Conservation (phyloP, 2,329 filamentous ascomycete genomes). For the Phaeoacremonium minimum region DNA sequence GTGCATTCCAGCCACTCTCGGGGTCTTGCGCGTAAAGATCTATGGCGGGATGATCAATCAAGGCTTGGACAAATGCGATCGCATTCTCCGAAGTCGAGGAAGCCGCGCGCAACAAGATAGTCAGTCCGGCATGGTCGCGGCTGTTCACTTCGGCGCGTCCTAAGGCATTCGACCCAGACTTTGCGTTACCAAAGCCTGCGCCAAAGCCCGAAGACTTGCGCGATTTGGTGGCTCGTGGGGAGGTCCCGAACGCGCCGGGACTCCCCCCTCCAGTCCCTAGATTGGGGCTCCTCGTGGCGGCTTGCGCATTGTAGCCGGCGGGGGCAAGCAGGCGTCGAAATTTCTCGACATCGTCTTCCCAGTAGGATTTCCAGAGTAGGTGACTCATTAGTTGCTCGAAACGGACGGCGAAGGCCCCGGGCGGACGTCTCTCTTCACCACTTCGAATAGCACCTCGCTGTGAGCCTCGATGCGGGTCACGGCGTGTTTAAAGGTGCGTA, state of each 20-base stretch:
- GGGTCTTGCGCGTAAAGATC: slow-evolving; percentile 84
- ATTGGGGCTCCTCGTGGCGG: slow-evolving; percentile 48
- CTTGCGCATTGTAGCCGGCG: slow-evolving; percentile 55
- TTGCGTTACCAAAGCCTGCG: slow-evolving; percentile 35
- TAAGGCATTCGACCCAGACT: slow-evolving; percentile 36
- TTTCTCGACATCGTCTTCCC: slow-evolving; percentile 94
- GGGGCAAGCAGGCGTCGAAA: slow-evolving; percentile 86
- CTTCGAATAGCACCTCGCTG: slow-evolving; percentile 77
- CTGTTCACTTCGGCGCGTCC: slow-evolving; percentile 72
- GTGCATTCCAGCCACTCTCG: slow-evolving; percentile 93
- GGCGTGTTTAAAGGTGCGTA: slow-evolving; percentile 85
- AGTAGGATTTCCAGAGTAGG: slow-evolving; percentile 92
- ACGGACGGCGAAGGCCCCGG: neutral
- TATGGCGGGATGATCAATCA: slow-evolving; percentile 76
- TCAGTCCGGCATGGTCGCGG: slow-evolving; percentile 77
- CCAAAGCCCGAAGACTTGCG: slow-evolving; percentile 49
- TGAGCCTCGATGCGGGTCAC: slow-evolving; percentile 73
- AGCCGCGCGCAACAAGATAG: slow-evolving; percentile 77
- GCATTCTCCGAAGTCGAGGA: slow-evolving; percentile 69
- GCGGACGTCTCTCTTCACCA: slow-evolving; percentile 32
- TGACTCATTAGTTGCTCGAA: slow-evolving; percentile 75
- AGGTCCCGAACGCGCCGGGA: slow-evolving; percentile 35
- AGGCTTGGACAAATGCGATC: slow-evolving; percentile 68
- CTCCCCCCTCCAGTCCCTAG: slow-evolving; percentile 31
- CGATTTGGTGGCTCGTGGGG: slow-evolving; percentile 46